A percentile compares a stretch with the other conserved stretches of the same genome.
phyloP scores from a whole-genome alignment of 805 yeast species.

The Yarrowia sp. region DNA sequence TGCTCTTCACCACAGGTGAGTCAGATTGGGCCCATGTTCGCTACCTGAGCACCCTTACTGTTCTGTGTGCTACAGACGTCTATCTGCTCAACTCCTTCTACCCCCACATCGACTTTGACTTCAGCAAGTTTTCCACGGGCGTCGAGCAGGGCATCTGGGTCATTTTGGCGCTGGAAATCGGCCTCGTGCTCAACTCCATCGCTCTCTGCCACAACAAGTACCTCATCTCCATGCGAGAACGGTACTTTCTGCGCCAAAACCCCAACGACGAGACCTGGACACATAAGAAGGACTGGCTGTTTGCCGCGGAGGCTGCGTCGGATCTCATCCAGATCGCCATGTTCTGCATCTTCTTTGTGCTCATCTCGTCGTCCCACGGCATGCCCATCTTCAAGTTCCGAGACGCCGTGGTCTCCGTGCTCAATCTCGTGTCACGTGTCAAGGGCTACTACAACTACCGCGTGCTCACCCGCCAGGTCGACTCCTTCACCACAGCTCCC shows the following conservation, averaged over 20 bases:
- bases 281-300: constrained; percentile 63
- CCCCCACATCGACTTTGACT: constrained; percentile 50
- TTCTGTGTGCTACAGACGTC: constrained; percentile 60
- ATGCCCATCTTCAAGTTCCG: constrained; percentile 59
- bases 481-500: constrained; percentile 68
- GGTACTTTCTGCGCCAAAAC: constrained; percentile 54
- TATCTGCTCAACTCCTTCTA: constrained; percentile 46
- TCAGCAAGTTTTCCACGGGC: constrained; percentile 57
- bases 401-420: constrained; percentile 55
- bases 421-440: constrained; percentile 46
- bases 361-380: constrained; percentile 56
- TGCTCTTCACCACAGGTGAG: constrained; percentile 56
- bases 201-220: constrained; percentile 57
- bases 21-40: constrained; percentile 52
- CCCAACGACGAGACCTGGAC: constrained; percentile 78
- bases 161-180: constrained; percentile 78
- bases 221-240: constrained; percentile 63
- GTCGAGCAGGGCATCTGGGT: constrained; percentile 55
- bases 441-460: constrained; percentile 47
- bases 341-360: constrained; percentile 57
- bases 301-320: constrained; percentile 61
- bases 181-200: constrained; percentile 64
- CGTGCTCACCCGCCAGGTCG: constrained; percentile 63
- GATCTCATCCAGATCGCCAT: constrained; percentile 57
- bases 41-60: constrained; percentile 55